These are phyloP conservation scores for Strigomonas oncopelti DNA, from an alignment of 208 protist species.

Conservation along the genomic window DNA sequence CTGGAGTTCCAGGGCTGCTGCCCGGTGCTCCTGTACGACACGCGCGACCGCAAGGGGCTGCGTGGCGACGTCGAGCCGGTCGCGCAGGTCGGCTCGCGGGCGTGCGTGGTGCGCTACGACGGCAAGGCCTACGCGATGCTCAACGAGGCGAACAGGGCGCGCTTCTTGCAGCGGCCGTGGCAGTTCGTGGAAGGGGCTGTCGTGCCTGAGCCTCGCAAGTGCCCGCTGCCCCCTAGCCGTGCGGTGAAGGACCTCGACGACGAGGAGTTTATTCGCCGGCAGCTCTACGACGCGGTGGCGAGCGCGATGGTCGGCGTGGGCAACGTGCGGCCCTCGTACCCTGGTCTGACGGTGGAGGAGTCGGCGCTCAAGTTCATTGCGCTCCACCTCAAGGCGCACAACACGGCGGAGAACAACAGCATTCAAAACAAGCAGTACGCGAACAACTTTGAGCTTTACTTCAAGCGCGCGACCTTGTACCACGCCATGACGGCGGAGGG, in stretches of 20 bases:
- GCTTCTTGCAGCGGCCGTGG: slow-evolving; percentile 84
- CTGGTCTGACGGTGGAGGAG: slow-evolving; percentile 74
- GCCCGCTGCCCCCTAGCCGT: slow-evolving; percentile 46
- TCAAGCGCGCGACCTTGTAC: slow-evolving; percentile 65
- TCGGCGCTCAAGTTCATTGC: slow-evolving; percentile 87
- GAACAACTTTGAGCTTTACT: slow-evolving; percentile 55
- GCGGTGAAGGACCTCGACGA: slow-evolving; percentile 52
- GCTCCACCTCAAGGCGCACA: slow-evolving; percentile 85
- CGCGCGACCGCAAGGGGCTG: slow-evolving; percentile 67
- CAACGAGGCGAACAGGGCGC: slow-evolving; percentile 40
- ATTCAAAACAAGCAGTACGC: slow-evolving; percentile 71
- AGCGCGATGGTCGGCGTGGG: slow-evolving; percentile 74
- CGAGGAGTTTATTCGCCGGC: slow-evolving; percentile 76
- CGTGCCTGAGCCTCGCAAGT: slow-evolving; percentile 63
- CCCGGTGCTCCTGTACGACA: slow-evolving; percentile 88
- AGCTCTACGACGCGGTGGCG: slow-evolving; percentile 83
- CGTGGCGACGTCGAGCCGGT: slow-evolving; percentile 73
- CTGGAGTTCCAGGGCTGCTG: slow-evolving; percentile 83
- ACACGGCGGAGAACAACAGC: slow-evolving; percentile 40
- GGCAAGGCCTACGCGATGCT: slow-evolving; percentile 66
- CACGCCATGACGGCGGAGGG: slow-evolving; percentile 16
- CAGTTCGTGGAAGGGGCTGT: slow-evolving; percentile 63
- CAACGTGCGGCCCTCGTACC: slow-evolving; percentile 70
- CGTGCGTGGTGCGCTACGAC: slow-evolving; percentile 75
- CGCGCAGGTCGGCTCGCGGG: slow-evolving; percentile 52